Percentiles rank a stretch among this genome's conserved stretches.
phyloP scores from a whole-genome alignment of 805 yeast genomes.

The Ogataea zsoltii region DNA sequence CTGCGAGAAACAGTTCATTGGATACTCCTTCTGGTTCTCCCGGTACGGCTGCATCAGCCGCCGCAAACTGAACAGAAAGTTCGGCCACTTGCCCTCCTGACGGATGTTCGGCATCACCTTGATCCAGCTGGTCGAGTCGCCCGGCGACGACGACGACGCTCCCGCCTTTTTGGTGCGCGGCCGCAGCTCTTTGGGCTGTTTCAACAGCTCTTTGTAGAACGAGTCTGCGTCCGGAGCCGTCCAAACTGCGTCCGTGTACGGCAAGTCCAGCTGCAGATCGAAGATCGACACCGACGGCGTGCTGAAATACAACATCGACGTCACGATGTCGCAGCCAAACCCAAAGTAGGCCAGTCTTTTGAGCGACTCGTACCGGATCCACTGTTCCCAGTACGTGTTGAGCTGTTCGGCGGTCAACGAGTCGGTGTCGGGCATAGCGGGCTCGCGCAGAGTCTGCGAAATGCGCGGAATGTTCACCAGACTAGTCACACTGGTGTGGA shows the following conservation, averaged over 20 bases:
- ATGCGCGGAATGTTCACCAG: slow-evolving; percentile 27
- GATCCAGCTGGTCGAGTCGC: slow-evolving; percentile 6
- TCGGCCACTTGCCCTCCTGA: slow-evolving; percentile 38
- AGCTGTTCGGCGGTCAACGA: slow-evolving; percentile 2
- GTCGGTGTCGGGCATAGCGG: slow-evolving; percentile 10
- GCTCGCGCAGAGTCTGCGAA: slow-evolving; percentile 23
- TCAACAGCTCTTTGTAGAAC: slow-evolving; percentile 29
- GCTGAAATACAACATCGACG: slow-evolving; percentile 36
- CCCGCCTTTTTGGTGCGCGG: slow-evolving; percentile 18
- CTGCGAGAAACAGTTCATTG: slow-evolving; percentile 37
- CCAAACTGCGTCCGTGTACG: slow-evolving; percentile 49
- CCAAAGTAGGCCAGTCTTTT: slow-evolving; percentile 45
- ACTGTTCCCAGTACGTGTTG: slow-evolving; percentile 40
- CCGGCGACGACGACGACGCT: slow-evolving; percentile 6
- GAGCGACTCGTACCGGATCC: slow-evolving; percentile 47
- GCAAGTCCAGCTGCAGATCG: slow-evolving; percentile 45
- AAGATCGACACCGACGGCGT: slow-evolving; percentile 40
- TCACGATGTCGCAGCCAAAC: slow-evolving; percentile 44
- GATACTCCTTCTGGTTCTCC: slow-evolving; percentile 35
- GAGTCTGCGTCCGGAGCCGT: slow-evolving; percentile 27
- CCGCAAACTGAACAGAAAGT: slow-evolving; percentile 36
- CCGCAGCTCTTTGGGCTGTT: slow-evolving; percentile 28
- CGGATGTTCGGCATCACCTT: slow-evolving; percentile 29
- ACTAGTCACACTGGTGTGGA: slow-evolving; percentile 15
- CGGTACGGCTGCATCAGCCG: slow-evolving; percentile 35